A percentile compares a stretch with the other conserved stretches of the same genome.
Evolutionary conservation across 2,329 filamentous ascomycete species (phyloP).

Genomic region (Pyricularia grisea): DNA sequence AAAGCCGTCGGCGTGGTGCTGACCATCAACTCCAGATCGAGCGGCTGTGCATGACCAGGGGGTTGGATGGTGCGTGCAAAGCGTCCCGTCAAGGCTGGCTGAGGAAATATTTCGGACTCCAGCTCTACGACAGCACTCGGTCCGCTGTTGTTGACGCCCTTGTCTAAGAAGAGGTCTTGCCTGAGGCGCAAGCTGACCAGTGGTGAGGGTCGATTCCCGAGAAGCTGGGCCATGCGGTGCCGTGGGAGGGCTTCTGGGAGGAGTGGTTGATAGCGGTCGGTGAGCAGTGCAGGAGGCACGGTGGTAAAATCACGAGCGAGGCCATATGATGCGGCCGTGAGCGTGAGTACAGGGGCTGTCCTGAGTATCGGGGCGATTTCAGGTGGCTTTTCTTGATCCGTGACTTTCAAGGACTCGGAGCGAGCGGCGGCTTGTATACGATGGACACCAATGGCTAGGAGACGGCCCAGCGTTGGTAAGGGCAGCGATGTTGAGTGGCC

Average conservation of each 20-base stretch:
- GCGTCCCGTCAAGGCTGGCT: constrained; percentile 24
- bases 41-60: constrained; percentile 15
- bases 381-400: neutral
- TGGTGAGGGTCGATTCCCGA: constrained; percentile 27
- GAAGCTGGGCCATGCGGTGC: constrained; percentile 25
- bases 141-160: constrained; percentile 3
- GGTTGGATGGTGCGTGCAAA: constrained; percentile 23
- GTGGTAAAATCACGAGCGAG: constrained; percentile 20
- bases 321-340: constrained; percentile 30
- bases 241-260: constrained; percentile 25
- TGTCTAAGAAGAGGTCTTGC: constrained; percentile 25
- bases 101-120: constrained; percentile 28
- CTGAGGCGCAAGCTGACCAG: constrained; percentile 25
- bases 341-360: constrained; percentile 23
- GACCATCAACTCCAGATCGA: constrained; percentile 26
- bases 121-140: constrained; percentile 21
- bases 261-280: constrained; percentile 29
- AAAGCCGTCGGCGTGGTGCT: constrained; percentile 1
- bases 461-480: constrained; percentile 20
- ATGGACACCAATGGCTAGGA: constrained; percentile 1
- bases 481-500: constrained; percentile 26
- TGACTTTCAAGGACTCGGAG: neutral
- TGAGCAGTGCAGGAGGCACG: constrained; percentile 21
- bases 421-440: neutral
- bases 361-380: constrained; percentile 9